Base-by-base conservation (phyloP, 2,329 filamentous ascomycete species). In the Epichloe uncinata region DNA sequence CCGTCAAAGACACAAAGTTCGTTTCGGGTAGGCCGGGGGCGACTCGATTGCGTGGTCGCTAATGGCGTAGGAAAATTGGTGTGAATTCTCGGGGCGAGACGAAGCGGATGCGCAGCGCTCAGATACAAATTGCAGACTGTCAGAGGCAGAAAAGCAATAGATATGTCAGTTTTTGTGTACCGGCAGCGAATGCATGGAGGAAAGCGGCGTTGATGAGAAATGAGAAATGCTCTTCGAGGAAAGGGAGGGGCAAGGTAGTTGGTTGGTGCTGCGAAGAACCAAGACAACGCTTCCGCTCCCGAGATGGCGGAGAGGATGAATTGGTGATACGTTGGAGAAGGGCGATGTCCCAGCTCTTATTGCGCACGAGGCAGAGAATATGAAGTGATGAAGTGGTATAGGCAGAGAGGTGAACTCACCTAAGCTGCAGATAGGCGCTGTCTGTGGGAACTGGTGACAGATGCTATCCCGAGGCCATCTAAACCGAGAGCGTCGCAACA, bases 381-480 rank as follows among this genome's bases (percentile, higher is more conserved):
- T n/a, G 15, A n/a, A 9, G 42, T 22, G 16, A 15, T n/a, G 15
- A n/a, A n/a, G 42, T 22, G 16, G 30, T 22, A 34, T 41, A 13
- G 42, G 3, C 33, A 49, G 33, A 30, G 13, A 30, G 16, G 22
- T 5, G 9, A 43, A 45, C 34, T 44, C 47, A 44, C 47, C 20
- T 34, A 22, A 18, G 9, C 5, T 33, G 11, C 15, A 33, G 22
- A 20, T 38, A n/a, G n/a, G 22, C 15, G 35, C 36, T 22, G 42
- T 40, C 22, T n/a, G 47, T 13, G 42, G 16, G 12, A 37, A 45
- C n/a, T 35, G 42, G n/a, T 18, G 40, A 33, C 33, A 35, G 22
- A 40, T 46, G 46, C 33, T 52, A 52, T 45, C 26, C 30, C 30
- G 12, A n/a, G 18, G 37, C 43, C 50, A 52, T 49, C 42, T 46